Evolutionary conservation across 2,329 filamentous ascomycete genomes (phyloP), one percentile per base, ranked within the genome.

Genomic region (Purpureocillium lavendulum): DNA sequence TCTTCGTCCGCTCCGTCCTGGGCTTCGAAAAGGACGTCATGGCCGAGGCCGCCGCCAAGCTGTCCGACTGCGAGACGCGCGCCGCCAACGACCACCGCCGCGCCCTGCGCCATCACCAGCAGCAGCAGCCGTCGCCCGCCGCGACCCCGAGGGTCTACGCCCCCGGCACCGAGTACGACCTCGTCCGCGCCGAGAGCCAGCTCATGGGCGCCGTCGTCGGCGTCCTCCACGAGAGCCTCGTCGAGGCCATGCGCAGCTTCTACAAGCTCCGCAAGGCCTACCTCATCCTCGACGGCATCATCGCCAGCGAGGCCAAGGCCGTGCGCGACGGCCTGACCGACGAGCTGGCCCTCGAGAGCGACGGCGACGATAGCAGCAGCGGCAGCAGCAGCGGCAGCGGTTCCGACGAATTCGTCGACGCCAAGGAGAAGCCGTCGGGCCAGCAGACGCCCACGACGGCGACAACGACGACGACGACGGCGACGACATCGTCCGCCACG

Each of bases 1-100:
- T 78, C 33, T 97, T 97, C 58, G 81, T 97, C 61, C 75, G 81
- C 50, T 88, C 89, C 14, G 82, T 92, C 3, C 67, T 97, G 1
- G 89, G 89, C 2, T 92, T 95, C 52, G 92, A 97, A 62, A 89
- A 94, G 60, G 81, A 92, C 4, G 73, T 94, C 48, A 92, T 97
- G 83, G 79, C 78, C 41, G 80, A 94, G 66, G 87, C 92, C 16
- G 77, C 79, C 12, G 73, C 78, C 18, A 74, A 78, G 36, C 71
- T 98, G 18, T 73, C 72, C 37, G 78, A 84, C 33, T 87, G 87
- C 41, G 90, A 97, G 64, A 78, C 74, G 24, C 73, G 76, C 38
- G 84, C 89, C 4, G 83, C 79, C 67, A 74, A 79, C 38, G 86
- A 94, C 49, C 81, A 87, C 60, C 80, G 82, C 52, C 79, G 77